phyloP scores from a whole-genome alignment of 1,284 basidiomycete genomes.

The Stygiomarasmius scandens region DNA sequence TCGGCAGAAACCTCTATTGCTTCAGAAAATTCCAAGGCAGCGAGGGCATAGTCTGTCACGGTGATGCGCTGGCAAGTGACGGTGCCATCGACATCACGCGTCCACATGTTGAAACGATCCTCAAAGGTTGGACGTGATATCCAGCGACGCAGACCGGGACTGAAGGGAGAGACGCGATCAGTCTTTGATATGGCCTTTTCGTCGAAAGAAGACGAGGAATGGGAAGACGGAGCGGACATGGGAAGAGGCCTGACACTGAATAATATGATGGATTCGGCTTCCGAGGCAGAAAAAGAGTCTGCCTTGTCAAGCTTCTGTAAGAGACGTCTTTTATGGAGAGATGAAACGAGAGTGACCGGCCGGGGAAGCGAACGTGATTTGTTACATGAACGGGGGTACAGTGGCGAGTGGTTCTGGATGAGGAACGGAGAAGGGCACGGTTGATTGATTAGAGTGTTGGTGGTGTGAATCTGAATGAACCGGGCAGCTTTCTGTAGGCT shows the following conservation, averaged over 20 bases:
- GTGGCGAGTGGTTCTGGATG: conserved; percentile 40
- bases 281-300: conserved; percentile 37
- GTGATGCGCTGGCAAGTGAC: conserved; percentile 44
- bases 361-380: conserved; percentile 37
- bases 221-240: conserved; percentile 28
- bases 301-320: conserved; percentile 45
- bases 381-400: conserved; percentile 71
- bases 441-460: conserved; percentile 42
- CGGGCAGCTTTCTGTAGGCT: conserved; percentile 29
- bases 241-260: conserved; percentile 41
- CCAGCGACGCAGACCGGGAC: conserved; percentile 67
- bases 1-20: conserved; percentile 62
- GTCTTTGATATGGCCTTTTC: conserved; percentile 48
- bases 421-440: conserved; percentile 55
- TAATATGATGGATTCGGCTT: conserved; percentile 51
- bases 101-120: conserved; percentile 61
- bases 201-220: conserved; percentile 40
- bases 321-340: conserved; percentile 54
- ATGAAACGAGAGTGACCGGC: conserved; percentile 44
- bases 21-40: conserved; percentile 72
- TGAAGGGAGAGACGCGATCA: conserved; percentile 43
- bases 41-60: conserved; percentile 60
- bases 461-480: conserved; percentile 35
- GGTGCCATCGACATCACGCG: conserved; percentile 39
- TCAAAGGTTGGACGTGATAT: conserved; percentile 74